Base-by-base conservation (phyloP, 2,329 filamentous ascomycete genomes). In the Coniochaeta hoffmannii region DNA sequence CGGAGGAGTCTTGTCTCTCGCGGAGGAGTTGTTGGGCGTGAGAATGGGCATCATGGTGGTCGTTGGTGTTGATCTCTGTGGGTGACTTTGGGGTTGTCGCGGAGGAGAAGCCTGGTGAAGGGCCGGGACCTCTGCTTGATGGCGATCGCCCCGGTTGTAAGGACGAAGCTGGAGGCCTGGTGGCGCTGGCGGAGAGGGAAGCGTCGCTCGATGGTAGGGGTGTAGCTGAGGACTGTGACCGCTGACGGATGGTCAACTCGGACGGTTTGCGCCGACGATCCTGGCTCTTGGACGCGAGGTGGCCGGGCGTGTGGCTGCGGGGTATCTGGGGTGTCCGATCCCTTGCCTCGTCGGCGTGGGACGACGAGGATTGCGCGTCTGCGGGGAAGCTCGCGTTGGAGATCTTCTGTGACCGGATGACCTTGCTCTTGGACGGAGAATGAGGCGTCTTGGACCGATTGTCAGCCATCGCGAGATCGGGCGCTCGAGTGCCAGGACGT, bases 231-330 rank as follows among this genome's bases (percentile, higher is more conserved):
- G 79, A 81, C 60, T 81, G 78, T 17, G 79, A 78, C 54, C 80
- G 77, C 59, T 81, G 76, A 26, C 80, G 77, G 56, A 81, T 73
- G 49, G 78, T 70, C 35, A 78, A 68, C 55, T 83, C 80, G 26
- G 79, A 76, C 28, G 76, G 68, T 60, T 77, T 80, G 53, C 75
- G 73, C 56, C 76, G 74, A 57, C 72, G 72, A 55, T 76, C 74
- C 58, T 78, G 76, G 69, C 78, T 82, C 70, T 80, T 84, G 60
- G 78, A 77, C 12, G 83, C 71, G 38, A 85, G 74, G 62, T 85
- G 81, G 56, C 82, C 81, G 1, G 82, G 82, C 1, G 82, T 86
- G 65, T 86, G 82, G 64, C 77, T 84, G 61, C 82, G 76, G 28
- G 75, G 71, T 46, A 80, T 65, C 50, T 75, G 69, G 54, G 66